phyloP scores from a whole-genome alignment of 2,329 filamentous ascomycete species.

The Fusarium mexicanum region DNA sequence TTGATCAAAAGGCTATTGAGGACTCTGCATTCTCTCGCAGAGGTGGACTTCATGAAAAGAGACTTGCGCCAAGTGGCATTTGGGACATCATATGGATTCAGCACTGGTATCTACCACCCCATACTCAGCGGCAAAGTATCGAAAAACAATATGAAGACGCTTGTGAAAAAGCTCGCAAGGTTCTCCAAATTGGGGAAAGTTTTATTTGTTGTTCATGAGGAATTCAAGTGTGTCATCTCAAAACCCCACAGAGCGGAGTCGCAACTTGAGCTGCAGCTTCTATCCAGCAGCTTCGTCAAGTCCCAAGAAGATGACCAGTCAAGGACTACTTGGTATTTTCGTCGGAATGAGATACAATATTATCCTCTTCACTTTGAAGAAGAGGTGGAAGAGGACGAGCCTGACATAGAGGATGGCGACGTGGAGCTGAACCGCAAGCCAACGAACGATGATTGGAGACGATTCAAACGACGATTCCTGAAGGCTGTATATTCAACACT shows the following conservation, averaged over 20 bases:
- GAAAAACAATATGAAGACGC: slow-evolving; percentile 33
- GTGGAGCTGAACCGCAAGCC: slow-evolving; percentile 25
- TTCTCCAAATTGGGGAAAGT: slow-evolving; percentile 24
- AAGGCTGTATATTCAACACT: slow-evolving; percentile 21
- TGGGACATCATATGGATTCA: slow-evolving; percentile 36
- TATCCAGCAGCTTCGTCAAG: slow-evolving; percentile 21
- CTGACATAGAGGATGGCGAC: slow-evolving; percentile 21
- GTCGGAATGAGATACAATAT: slow-evolving; percentile 21
- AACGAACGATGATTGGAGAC: slow-evolving; percentile 36
- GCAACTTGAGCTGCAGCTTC: slow-evolving; percentile 20
- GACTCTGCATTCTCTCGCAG: slow-evolving; percentile 23
- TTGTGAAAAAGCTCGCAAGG: slow-evolving; percentile 26
- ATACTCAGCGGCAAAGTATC: slow-evolving; percentile 31
- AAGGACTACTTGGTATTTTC: slow-evolving; percentile 12
- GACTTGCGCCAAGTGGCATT: slow-evolving; percentile 31
- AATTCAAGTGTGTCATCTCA: slow-evolving; percentile 17
- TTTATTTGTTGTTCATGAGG: slow-evolving; percentile 32
- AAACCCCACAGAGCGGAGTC: slow-evolving; percentile 10
- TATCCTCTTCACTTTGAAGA: slow-evolving; percentile 24
- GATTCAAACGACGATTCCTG: slow-evolving; percentile 31
- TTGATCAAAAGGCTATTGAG: slow-evolving; percentile 31
- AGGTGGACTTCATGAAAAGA: slow-evolving; percentile 28
- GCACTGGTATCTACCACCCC: slow-evolving; percentile 34
- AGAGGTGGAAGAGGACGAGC: slow-evolving; percentile 1
- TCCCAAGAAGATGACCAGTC: slow-evolving; percentile 10